Base-by-base conservation (phyloP, 176 grass and related monocot species). In the Oryza meridionalis region DNA sequence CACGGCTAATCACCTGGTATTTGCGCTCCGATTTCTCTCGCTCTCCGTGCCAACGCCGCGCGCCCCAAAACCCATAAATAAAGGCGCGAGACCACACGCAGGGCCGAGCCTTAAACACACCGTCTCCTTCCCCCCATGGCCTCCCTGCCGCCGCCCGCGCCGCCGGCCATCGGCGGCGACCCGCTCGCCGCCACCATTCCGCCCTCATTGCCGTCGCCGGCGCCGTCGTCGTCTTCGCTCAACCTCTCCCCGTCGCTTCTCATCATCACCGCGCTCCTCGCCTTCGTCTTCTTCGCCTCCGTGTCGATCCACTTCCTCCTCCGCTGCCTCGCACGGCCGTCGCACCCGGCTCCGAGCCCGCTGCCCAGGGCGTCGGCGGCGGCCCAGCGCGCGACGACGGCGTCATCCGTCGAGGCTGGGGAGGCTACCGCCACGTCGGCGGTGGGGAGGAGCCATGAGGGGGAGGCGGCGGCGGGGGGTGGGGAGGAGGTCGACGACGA, bases 221-320 rank as follows among this genome's bases (percentile, higher is more conserved):
- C 82, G 9, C 72, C 81, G 0, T 55, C 88, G 4, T 38, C 82
- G 1, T 78, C 92, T 19, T 93, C 91, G 49, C 68, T 83, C 75
- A 88, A 90, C 31, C 67, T 93, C 67, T 94, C 84, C 32, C 92
- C 90, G 0, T 90, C 92, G 58, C 84, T 98, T 29, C 77, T 95
- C 78, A 93, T 98, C 72, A 94, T 95, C 72, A 84, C 71, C 8
- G 90, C 84, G 6, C 90, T 98, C 55, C 68, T 98, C 45, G 72
- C 86, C 72, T 87, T 91, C 75, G 96, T 98, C 64, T 78, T 92
- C 82, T 76, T 84, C 69, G 91, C 91, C 29, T 94, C 90, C 51
- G 55, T 91, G 25, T 90, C 90, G 70, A 94, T 97, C 81, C 92
- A 94, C 81, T 85, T 94, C 86, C 79, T 97, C 83, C 92, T 94